Percentiles rank a stretch among this genome's conserved stretches.
These are phyloP conservation scores for Botrytis deweyae DNA, from an alignment of 2,329 filamentous ascomycete genomes.

Conservation along the genomic window DNA sequence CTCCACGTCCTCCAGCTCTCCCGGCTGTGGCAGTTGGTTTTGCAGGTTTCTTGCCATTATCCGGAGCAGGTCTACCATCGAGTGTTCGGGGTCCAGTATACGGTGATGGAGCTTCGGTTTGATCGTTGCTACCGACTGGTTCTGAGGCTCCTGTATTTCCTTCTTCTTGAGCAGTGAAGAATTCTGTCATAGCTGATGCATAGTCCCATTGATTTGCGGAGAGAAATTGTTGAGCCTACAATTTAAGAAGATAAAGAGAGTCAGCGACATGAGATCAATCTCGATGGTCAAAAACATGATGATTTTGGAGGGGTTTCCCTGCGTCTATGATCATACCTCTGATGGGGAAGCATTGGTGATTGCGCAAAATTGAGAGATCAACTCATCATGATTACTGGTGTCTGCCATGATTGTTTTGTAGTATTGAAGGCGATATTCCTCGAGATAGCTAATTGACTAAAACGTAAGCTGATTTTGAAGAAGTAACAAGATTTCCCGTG, in stretches of 20 bases:
- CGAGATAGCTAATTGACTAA: background rate
- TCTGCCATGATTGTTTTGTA: slow-evolving; percentile 40
- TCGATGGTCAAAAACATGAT: background rate
- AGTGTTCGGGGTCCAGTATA: slow-evolving; percentile 64
- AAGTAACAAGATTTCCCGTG: background rate
- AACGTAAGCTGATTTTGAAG: background rate
- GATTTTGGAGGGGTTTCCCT: background rate
- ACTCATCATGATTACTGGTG: slow-evolving; percentile 44
- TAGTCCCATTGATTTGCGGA: slow-evolving; percentile 66
- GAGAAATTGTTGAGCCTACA: slow-evolving; percentile 67
- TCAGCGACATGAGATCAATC: background rate
- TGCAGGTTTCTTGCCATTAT: slow-evolving; percentile 17
- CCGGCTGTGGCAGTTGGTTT: slow-evolving; percentile 28
- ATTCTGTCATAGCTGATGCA: slow-evolving; percentile 59
- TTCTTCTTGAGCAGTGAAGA: slow-evolving; percentile 58
- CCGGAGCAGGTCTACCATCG: slow-evolving; percentile 59
- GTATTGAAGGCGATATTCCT: slow-evolving; percentile 25
- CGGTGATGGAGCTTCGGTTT: slow-evolving; percentile 34
- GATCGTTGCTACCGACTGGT: slow-evolving; percentile 44
- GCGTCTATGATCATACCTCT: slow-evolving; percentile 43
- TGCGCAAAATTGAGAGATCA: slow-evolving; percentile 53
- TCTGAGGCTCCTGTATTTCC: slow-evolving; percentile 45
- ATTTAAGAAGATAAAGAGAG: background rate
- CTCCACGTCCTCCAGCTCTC: slow-evolving; percentile 40
- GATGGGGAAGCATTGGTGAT: slow-evolving; percentile 53